These are phyloP conservation scores for Russula compacta DNA, from an alignment of 768 basidiomycete species.

Conservation along the genomic window DNA sequence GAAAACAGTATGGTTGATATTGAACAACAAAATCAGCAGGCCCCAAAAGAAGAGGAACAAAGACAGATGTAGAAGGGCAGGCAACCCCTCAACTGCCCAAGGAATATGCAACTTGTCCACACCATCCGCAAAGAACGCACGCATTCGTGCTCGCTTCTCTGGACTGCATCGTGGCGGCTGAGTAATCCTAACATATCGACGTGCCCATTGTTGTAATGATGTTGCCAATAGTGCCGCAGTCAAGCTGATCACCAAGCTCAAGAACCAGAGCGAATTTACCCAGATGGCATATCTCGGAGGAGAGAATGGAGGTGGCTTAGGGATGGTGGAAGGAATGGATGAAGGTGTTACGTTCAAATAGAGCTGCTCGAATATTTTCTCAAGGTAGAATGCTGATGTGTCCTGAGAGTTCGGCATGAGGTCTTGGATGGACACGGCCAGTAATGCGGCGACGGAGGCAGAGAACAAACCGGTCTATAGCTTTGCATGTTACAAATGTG, in stretches of 20 bases:
- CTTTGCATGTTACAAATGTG: no score
- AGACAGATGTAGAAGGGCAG: slow-evolving; percentile 9
- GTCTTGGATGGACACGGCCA: no score
- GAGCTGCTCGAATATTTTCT: neutral
- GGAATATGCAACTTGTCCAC: neutral
- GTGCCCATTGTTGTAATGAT: slow-evolving; percentile 5
- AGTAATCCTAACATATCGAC: slow-evolving; percentile 3
- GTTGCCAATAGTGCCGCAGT: slow-evolving; percentile 3
- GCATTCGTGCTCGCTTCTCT: slow-evolving; percentile 1
- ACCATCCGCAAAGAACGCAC: neutral
- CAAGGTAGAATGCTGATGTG: neutral
- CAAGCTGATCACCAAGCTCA: slow-evolving; percentile 2
- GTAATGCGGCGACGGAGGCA: no score
- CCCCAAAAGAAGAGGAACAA: slow-evolving; percentile 14
- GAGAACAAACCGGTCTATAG: no score
- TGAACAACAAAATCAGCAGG: neutral
- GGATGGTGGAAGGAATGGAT: neutral
- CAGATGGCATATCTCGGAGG: neutral
- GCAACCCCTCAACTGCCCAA: neutral
- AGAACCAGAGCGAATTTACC: slow-evolving; percentile 5
- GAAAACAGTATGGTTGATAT: neutral
- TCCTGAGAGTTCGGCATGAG: no score
- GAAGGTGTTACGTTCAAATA: neutral
- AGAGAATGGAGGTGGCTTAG: neutral
- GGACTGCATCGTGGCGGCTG: neutral